Conservation (phyloP, 108 stramenopile genomes). For the Cyclostephanos tholiformis region DNA sequence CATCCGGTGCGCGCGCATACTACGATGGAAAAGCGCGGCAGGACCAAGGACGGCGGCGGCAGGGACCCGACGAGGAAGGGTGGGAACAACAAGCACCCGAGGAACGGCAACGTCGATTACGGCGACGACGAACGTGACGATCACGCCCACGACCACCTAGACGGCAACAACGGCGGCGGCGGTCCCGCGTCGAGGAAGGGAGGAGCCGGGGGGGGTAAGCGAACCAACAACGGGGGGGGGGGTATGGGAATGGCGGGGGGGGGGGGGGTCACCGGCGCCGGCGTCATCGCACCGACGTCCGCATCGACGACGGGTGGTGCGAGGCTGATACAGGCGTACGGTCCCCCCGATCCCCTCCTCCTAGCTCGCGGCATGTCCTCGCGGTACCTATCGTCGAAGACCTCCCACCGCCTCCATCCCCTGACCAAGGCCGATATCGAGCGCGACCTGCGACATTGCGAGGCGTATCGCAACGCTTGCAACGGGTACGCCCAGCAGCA, state of each 20-base stretch:
- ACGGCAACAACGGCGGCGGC: too few relatives aligned
- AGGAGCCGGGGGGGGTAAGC: not conserved
- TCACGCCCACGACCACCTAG: not conserved
- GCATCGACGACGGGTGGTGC: not conserved
- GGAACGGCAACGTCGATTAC: not conserved
- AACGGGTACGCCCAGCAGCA: slow-evolving; percentile 73
- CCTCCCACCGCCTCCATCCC: slow-evolving; percentile 40
- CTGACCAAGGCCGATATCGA: slow-evolving; percentile 68
- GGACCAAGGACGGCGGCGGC: not conserved
- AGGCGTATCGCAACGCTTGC: slow-evolving; percentile 76
- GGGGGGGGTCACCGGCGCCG: not conserved
- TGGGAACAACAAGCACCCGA: not conserved
- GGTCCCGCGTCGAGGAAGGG: too few relatives aligned
- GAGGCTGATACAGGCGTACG: too few relatives aligned
- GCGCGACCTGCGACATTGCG: slow-evolving; percentile 83
- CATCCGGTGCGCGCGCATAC: too few relatives aligned
- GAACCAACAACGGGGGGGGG: not conserved
- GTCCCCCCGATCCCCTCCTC: slow-evolving; percentile 47
- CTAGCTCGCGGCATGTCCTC: slow-evolving; percentile 79
- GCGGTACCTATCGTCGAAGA: slow-evolving; percentile 63
- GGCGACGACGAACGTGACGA: not conserved
- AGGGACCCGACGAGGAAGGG: not conserved
- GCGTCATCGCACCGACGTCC: not conserved
- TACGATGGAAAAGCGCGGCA: not conserved
- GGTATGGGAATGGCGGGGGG: not conserved